Conservation (phyloP, 148 eudicot species). For the Diospyros lotus region DNA sequence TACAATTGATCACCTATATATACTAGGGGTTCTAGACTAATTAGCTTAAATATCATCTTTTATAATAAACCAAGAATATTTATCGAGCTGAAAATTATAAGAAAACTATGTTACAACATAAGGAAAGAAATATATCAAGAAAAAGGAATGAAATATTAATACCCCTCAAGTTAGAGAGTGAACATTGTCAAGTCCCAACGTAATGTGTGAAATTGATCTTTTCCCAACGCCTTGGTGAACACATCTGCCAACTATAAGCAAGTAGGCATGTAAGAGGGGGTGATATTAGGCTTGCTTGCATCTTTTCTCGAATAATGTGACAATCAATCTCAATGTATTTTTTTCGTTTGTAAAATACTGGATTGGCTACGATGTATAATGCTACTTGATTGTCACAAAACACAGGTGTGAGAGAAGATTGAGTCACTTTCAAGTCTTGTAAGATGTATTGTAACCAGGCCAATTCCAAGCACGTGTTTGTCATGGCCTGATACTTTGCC, state of each 20-base stretch:
- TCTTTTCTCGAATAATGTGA: background rate
- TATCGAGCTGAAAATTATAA: too few species aligned
- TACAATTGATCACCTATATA: too few species aligned
- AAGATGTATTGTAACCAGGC: conserved; percentile 3
- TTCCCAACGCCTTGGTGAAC: conserved; percentile 6
- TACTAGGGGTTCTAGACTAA: too few species aligned
- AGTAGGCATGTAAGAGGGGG: background rate
- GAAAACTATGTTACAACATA: too few species aligned
- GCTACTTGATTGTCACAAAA: conserved; percentile 9
- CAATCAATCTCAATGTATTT: too few species aligned
- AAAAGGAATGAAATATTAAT: background rate
- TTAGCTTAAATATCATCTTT: too few species aligned
- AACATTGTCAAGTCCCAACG: background rate
- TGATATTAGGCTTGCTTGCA: background rate
- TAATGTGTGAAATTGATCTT: background rate
- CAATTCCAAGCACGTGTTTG: background rate
- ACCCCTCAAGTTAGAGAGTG: conserved; percentile 5
- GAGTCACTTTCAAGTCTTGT: background rate
- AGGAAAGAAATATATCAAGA: background rate
- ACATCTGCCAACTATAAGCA: background rate
- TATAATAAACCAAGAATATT: too few species aligned
- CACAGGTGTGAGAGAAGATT: background rate
- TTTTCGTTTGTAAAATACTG: too few species aligned
- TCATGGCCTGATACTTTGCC: background rate
- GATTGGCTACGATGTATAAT: background rate